phyloP scores from a whole-genome alignment of 2,329 filamentous ascomycete species.

The Fusarium bactridioides region DNA sequence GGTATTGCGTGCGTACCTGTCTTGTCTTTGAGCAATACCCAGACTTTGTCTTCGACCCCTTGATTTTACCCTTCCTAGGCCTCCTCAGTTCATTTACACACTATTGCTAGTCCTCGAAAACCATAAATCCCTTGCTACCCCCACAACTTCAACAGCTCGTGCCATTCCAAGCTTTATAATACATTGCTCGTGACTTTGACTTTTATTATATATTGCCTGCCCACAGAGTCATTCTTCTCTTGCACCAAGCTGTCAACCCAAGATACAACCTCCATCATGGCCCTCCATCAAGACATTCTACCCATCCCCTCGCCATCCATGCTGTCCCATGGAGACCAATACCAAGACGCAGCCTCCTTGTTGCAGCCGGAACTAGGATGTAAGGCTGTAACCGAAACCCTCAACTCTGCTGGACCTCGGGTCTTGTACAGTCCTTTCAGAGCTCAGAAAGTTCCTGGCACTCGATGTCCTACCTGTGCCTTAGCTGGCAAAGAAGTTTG shows the following conservation, averaged over 20 bases:
- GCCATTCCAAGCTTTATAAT: constrained; percentile 19
- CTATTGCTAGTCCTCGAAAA: constrained; percentile 37
- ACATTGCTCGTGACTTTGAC: constrained; percentile 16
- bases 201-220: background rate
- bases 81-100: constrained; percentile 24
- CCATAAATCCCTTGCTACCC: constrained; percentile 46
- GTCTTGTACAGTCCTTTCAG: background rate
- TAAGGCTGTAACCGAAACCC: background rate
- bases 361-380: background rate
- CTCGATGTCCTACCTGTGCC: constrained; percentile 61
- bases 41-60: constrained; percentile 31
- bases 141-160: constrained; percentile 34
- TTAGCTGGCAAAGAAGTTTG: constrained; percentile 60
- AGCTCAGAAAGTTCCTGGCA: constrained; percentile 54
- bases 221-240: background rate
- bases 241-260: background rate
- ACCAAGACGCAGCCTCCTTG: background rate
- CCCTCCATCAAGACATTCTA: constrained; percentile 4
- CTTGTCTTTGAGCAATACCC: constrained; percentile 28
- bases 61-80: constrained; percentile 34
- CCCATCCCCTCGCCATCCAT: background rate
- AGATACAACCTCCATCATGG: constrained; percentile 13
- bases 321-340: background rate
- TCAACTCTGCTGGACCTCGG: background rate
- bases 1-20: constrained; percentile 27